These are phyloP conservation scores for Colletotrichum sojae DNA, from an alignment of 2,329 filamentous ascomycete genomes.

Conservation along the genomic window DNA sequence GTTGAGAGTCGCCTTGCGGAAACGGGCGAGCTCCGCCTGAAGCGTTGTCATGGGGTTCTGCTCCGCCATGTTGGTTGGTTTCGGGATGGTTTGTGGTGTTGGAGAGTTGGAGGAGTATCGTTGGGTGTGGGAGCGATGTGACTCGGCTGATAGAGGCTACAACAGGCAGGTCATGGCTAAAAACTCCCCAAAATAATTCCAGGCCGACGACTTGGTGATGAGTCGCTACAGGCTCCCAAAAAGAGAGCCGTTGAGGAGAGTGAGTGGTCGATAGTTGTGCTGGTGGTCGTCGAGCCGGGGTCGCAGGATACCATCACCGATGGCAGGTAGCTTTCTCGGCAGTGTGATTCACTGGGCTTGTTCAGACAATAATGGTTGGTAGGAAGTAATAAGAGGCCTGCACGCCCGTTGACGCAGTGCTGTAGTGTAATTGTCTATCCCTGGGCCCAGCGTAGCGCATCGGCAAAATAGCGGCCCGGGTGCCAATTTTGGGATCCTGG, in stretches of 20 bases:
- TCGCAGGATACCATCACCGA: constrained; percentile 12
- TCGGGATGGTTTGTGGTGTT: constrained; percentile 9
- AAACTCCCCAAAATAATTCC: not conserved
- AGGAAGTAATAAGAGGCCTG: not conserved
- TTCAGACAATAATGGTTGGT: not conserved
- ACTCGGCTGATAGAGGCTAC: constrained; percentile 26
- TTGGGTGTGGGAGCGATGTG: constrained; percentile 23
- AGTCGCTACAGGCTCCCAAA: not conserved
- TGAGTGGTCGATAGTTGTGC: constrained; percentile 6
- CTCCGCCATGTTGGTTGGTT: constrained; percentile 49
- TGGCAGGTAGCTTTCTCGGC: constrained; percentile 16
- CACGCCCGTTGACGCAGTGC: constrained; percentile 8
- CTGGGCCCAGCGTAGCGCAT: not conserved
- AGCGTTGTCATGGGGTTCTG: constrained; percentile 68
- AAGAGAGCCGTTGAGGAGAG: not conserved
- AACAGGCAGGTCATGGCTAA: constrained; percentile 27
- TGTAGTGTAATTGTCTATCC: constrained; percentile 6
- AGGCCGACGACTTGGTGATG: not conserved
- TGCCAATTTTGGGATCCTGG: not conserved
- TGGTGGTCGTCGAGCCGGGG: constrained; percentile 12
- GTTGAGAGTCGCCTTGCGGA: constrained; percentile 77
- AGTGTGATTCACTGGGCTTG: constrained; percentile 12
- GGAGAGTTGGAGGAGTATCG: constrained; percentile 2
- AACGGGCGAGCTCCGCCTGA: constrained; percentile 80
- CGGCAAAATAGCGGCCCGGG: constrained; percentile 38